Evolutionary conservation across 371 early-diverging fungal genomes (phyloP).

Genomic region (Mucor irregularis): DNA sequence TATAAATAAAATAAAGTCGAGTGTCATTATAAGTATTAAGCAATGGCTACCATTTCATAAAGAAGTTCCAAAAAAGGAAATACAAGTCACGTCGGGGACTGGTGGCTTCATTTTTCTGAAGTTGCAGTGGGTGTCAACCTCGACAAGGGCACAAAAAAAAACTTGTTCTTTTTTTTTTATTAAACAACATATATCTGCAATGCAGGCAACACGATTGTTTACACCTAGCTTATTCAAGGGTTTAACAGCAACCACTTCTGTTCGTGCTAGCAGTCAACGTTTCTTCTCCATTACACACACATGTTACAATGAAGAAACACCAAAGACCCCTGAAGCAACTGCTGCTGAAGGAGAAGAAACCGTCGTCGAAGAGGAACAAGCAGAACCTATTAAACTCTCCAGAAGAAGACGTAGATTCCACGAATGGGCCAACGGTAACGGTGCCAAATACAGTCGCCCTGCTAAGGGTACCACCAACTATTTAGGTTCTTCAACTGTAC

Average conservation of each 20-base stretch:
- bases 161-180: neutral
- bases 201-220: conserved; percentile 17
- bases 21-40: too few relatives aligned
- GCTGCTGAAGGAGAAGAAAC: conserved; percentile 9
- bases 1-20: too few relatives aligned
- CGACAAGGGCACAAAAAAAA: conserved; percentile 17
- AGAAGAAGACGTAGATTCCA: conserved; percentile 46
- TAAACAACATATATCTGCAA: neutral
- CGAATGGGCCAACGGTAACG: conserved; percentile 42
- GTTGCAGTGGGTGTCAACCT: neutral
- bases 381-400: conserved; percentile 42
- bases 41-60: neutral
- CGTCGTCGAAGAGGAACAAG: conserved; percentile 21
- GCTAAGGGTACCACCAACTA: conserved; percentile 52
- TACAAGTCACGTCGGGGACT: conserved; percentile 1
- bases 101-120: conserved; percentile 3
- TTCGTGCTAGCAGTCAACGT: conserved; percentile 9
- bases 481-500: conserved; percentile 20
- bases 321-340: conserved; percentile 32
- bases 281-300: conserved; percentile 17
- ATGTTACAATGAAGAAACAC: conserved; percentile 16
- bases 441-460: conserved; percentile 38
- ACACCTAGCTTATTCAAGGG: conserved; percentile 10
- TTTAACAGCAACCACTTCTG: neutral
- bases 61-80: neutral